Percentiles rank a stretch among this genome's conserved stretches.
phyloP scores from a whole-genome alignment of 139 green algal genomes.

The Chlorella sorokiniana region DNA sequence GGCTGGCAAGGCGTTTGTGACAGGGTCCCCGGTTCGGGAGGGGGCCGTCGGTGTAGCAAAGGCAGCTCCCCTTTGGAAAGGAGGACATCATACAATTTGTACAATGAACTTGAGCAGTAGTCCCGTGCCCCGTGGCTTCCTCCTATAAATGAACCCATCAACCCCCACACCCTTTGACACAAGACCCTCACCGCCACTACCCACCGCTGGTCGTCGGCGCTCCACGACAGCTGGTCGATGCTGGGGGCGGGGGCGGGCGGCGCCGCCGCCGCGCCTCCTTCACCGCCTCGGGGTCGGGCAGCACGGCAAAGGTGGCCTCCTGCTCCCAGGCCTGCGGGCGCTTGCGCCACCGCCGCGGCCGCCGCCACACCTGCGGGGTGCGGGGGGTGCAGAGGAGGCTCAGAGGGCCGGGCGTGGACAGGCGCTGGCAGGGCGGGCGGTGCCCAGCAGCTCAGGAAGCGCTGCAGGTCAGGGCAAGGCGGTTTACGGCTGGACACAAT shows the following conservation, averaged over 20 bases:
- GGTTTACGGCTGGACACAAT: not conserved
- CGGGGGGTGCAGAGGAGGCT: no score
- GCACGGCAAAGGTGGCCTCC: slow-evolving; percentile 45
- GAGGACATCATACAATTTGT: no score
- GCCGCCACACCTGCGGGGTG: slow-evolving; percentile 43
- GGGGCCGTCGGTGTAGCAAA: no score
- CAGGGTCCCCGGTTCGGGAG: no score
- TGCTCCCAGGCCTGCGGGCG: slow-evolving; percentile 48
- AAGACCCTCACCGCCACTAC: not conserved
- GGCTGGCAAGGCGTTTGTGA: no score
- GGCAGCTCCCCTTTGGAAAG: no score
- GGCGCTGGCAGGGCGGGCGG: no score
- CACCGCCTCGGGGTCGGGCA: slow-evolving; percentile 44
- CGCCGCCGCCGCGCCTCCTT: slow-evolving; percentile 43
- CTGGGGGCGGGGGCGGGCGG: slow-evolving; percentile 31
- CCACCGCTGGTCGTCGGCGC: slow-evolving; percentile 47
- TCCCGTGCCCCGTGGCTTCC: no score
- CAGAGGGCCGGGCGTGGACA: not conserved
- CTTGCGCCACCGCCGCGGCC: slow-evolving; percentile 20
- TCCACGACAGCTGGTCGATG: slow-evolving; percentile 77
- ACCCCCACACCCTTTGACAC: no score
- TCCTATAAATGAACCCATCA: no score
- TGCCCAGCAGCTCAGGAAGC: no score
- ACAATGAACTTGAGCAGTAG: no score
- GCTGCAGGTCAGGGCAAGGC: not conserved